Base-by-base conservation (phyloP, 2,329 filamentous ascomycete species). In the Neobulgaria alba region DNA sequence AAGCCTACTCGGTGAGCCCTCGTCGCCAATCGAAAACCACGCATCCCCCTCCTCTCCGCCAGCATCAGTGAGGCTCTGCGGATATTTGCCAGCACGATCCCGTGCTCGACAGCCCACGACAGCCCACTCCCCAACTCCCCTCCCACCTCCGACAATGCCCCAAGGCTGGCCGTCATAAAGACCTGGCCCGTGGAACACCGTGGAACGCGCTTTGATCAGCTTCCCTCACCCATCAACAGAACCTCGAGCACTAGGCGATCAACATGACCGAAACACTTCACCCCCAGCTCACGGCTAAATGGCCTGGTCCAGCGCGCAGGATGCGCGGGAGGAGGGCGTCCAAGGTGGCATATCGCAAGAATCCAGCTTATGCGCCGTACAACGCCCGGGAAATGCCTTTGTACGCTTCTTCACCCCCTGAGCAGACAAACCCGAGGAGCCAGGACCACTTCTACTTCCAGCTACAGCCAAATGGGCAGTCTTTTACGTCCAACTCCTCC, bases 301-400 rank as follows among this genome's bases (percentile, higher is more conserved):
- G 38, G 36, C 36, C 36, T 19, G 29, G 32, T 19, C n/a, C 38
- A 18, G 29, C 29, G 41, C 42, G 41, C 14, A 40, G 34, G 37
- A 29, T 20, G 20, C 37, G 43, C 33, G 45, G 38, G 38, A 48
- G 46, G 36, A 45, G 52, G 23, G 45, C 50, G 29, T 47, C 46
- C 3, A 53, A 52, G 38, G 38, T 43, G 8, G 46, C 42, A 19
- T 52, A 51, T 38, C 45, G 40, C 38, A 47, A 42, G 17, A 30
- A 35, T 14, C 37, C 44, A 20, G 42, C 33, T 17, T 36, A 45
- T 16, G 32, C 43, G 9, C 29, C 42, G 29, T 38, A 32, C 18
- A 36, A 35, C 20, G 29, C 10, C 12, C 31, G 40, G 23, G 23
- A 32, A 19, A 32, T 32, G 18, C 17, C 38, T n/a, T 17, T 26